Base-by-base conservation (phyloP, 2,329 filamentous ascomycete species). In the Tympanopsis confertula region DNA sequence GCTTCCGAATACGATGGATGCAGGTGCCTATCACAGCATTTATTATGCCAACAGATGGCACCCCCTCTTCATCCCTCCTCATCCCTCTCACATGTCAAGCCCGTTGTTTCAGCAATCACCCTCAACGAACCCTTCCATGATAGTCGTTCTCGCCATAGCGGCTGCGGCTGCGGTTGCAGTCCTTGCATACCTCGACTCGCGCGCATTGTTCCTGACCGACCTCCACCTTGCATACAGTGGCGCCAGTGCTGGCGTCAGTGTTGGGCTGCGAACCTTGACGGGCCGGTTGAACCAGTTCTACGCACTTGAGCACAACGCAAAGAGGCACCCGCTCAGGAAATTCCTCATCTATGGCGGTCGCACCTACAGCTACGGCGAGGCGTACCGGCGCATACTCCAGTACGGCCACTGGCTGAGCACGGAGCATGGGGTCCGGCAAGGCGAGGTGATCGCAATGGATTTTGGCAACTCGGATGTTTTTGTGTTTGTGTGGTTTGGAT, bases 401-500 rank as follows among this genome's bases (percentile, higher is more conserved):
- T 85, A 88, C 50, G 86, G 83, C 19, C 66, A 71, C 38, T 94
- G 83, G 82, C 61, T 94, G 39, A 78, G 78, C 53, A 68, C 69
- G 2, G 68, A 61, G 7, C 69, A 79, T 38, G 66, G 67, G 20
- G 65, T 94, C 35, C 69, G 78, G 46, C 71, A 76, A 19, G 74
- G 73, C 33, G 84, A 93, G 38, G 75, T 94, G 22, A 81, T 94
- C 14, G 86, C 84, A 5, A 68, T 94, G 47, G 71, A 91, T 55
- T 83, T 85, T 46, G 79, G 82, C 58, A 94, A 94, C 53, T 84
- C 77, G 29, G 77, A 86, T n/a, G 69, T 71, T 3, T 89, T 86
- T 50, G 50, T 89, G 19, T 84, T 88, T 52, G 44, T 93, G 5
- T 74, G 79, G 68, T 65, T 88, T 39, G 86, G 80, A 0, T 59